Conservation (phyloP, 768 basidiomycete species). For the Lactifluus pinguis region DNA sequence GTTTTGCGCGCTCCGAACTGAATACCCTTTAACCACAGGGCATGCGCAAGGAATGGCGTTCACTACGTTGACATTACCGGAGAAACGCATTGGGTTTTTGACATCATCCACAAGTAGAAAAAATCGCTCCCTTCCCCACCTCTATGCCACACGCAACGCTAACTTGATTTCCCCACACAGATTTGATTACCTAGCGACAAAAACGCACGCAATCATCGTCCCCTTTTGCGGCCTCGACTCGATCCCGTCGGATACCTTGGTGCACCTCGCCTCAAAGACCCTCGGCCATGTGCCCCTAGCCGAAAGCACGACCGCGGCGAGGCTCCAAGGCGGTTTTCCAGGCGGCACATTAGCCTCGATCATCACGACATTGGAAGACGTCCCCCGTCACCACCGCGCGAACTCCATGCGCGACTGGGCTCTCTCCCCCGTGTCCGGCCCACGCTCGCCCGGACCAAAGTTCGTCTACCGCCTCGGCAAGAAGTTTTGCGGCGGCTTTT, state of each 20-base stretch:
- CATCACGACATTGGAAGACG: conserved; percentile 25
- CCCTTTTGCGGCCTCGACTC: conserved; percentile 76
- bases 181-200: conserved; percentile 62
- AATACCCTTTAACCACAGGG: conserved; percentile 29
- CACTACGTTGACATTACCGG: conserved; percentile 86
- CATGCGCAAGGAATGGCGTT: conserved; percentile 62
- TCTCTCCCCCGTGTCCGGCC: conserved; percentile 34
- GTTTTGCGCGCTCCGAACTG: not conserved
- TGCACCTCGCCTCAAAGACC: conserved; percentile 60
- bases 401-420: conserved; percentile 30
- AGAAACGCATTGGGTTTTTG: conserved; percentile 56
- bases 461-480: conserved; percentile 29
- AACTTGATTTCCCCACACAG: conserved; percentile 28
- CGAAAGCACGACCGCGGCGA: conserved; percentile 47
- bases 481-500: conserved; percentile 24
- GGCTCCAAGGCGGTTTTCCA: conserved; percentile 41
- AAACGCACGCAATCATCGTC: conserved; percentile 66
- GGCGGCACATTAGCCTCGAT: conserved; percentile 52
- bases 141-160: not conserved
- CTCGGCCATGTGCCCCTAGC: conserved; percentile 46
- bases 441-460: conserved; percentile 24
- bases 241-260: conserved; percentile 61
- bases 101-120: conserved; percentile 53
- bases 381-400: conserved; percentile 25
- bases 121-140: too few species aligned